Evolutionary conservation across 768 basidiomycete genomes (phyloP).

Genomic region (Boletus vinaceobasis): DNA sequence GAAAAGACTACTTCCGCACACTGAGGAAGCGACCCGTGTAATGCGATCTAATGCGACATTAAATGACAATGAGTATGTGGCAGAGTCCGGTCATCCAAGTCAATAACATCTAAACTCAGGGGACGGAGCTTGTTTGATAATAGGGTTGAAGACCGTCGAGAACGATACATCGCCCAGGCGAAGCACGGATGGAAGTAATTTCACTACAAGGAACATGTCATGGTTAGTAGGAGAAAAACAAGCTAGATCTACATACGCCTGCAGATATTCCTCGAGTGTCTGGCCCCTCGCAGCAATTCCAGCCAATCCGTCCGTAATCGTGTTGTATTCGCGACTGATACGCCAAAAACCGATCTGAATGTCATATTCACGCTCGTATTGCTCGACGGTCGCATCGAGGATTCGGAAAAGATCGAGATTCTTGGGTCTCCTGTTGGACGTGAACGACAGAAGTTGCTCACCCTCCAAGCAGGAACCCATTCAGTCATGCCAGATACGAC

Average conservation of each 20-base stretch:
- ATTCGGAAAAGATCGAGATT: constrained; percentile 3
- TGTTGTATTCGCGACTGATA: neutral
- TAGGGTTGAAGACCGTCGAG: neutral
- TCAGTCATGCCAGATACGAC: constrained; percentile 3
- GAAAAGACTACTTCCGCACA: neutral
- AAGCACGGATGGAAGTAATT: neutral
- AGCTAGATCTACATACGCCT: neutral
- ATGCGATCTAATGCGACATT: neutral
- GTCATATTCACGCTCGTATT: neutral
- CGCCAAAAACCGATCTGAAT: neutral
- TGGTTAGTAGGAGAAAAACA: neutral
- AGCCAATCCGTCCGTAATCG: neutral
- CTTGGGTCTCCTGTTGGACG: neutral
- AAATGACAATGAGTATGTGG: neutral
- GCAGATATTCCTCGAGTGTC: neutral
- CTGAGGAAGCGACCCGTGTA: neutral
- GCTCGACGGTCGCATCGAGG: neutral
- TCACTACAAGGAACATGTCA: neutral
- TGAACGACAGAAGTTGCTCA: neutral
- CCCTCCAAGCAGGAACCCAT: constrained; percentile 3
- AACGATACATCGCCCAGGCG: neutral
- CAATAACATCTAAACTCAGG: neutral
- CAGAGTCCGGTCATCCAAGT: neutral
- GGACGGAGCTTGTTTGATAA: neutral
- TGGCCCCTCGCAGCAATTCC: neutral